Evolutionary conservation across 1,284 basidiomycete species (phyloP).

Genomic region (Inonotus obliquus): DNA sequence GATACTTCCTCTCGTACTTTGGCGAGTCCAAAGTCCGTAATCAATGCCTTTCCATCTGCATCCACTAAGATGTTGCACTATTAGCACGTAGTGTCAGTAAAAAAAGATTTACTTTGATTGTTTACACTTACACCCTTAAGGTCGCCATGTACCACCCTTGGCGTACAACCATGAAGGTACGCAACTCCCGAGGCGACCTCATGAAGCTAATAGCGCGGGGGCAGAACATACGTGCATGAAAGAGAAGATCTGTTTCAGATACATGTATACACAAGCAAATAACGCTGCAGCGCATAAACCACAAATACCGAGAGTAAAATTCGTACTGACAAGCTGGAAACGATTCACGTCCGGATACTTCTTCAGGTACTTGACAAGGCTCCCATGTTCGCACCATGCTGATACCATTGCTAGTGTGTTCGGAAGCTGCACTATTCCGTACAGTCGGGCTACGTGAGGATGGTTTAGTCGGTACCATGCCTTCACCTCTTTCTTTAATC

Average conservation of each 20-base stretch:
- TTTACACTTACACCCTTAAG: slow-evolving; percentile 43
- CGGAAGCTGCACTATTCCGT: slow-evolving; percentile 43
- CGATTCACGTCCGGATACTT: slow-evolving; percentile 35
- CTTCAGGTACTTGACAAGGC: slow-evolving; percentile 42
- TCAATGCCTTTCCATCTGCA: slow-evolving; percentile 42
- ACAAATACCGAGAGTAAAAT: background rate
- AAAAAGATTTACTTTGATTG: background rate
- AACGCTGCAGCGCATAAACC: background rate
- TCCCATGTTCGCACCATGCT: slow-evolving; percentile 55
- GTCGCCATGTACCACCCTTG: slow-evolving; percentile 51
- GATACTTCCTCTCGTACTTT: slow-evolving; percentile 50
- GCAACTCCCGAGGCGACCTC: slow-evolving; percentile 49
- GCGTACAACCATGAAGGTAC: slow-evolving; percentile 48
- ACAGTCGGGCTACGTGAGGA: slow-evolving; percentile 45
- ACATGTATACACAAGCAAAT: background rate
- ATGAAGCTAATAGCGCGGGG: slow-evolving; percentile 31
- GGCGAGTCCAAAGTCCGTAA: slow-evolving; percentile 57
- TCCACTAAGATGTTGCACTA: slow-evolving; percentile 55
- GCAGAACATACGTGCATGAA: background rate
- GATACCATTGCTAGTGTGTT: slow-evolving; percentile 55
- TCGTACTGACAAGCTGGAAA: slow-evolving; percentile 38
- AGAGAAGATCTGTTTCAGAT: background rate
- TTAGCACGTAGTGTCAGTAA: background rate
- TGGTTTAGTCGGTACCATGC: slow-evolving; percentile 53
- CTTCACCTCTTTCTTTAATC: slow-evolving; percentile 46